A percentile compares a stretch with the other conserved stretches of the same genome.
Conservation (phyloP, 352 stramenopile species). For the Phytophthora sojae region DNA sequence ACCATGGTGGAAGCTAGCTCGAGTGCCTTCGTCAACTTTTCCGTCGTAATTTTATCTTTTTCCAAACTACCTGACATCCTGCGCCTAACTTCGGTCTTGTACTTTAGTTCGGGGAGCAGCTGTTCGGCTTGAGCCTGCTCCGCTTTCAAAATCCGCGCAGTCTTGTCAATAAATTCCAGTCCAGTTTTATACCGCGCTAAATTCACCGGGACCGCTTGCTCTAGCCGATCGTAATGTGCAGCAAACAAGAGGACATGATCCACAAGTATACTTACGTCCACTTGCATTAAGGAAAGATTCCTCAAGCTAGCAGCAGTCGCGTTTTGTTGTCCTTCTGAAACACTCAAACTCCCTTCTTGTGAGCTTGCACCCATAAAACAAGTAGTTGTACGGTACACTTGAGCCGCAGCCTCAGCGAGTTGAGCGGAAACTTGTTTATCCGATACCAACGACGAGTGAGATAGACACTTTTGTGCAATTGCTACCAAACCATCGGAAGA, state of each 20-base stretch:
- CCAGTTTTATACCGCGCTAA: conserved; percentile 46
- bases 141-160: conserved; percentile 51
- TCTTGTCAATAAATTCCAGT: conserved; percentile 62
- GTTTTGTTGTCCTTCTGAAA: background rate
- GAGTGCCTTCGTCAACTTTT: conserved; percentile 58
- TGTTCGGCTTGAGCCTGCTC: conserved; percentile 61
- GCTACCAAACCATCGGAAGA: conserved; percentile 46
- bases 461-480: conserved; percentile 56
- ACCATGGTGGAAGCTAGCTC: conserved; percentile 53
- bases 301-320: background rate
- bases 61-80: conserved; percentile 74
- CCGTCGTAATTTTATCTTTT: conserved; percentile 53
- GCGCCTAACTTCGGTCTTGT: conserved; percentile 50
- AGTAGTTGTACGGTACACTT: conserved; percentile 48
- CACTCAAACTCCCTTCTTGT: background rate
- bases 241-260: conserved; percentile 64
- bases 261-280: conserved; percentile 62
- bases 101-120: conserved; percentile 60
- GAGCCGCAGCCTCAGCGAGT: conserved; percentile 47
- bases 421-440: conserved; percentile 41
- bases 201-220: conserved; percentile 38
- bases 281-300: conserved; percentile 18
- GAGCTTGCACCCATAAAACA: conserved; percentile 11
- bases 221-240: conserved; percentile 36
- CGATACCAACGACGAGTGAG: conserved; percentile 19